Evolutionary conservation across 1,139 yeast species (phyloP).

Genomic region (Kodamaea anthophila): DNA sequence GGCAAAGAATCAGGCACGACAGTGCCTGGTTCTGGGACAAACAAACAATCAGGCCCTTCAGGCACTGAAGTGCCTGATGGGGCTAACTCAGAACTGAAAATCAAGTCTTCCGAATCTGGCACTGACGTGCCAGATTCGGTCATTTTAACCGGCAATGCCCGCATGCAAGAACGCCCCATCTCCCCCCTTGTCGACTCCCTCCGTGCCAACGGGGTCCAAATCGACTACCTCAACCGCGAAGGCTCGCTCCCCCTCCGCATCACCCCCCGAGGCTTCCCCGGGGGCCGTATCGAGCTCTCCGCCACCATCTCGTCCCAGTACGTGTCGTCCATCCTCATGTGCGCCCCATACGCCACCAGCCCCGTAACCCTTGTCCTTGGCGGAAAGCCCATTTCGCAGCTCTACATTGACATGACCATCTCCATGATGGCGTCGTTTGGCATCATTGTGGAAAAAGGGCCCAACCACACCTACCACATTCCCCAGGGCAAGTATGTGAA

Average conservation of each 20-base stretch:
- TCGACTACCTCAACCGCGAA: slow-evolving; percentile 61
- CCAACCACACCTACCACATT: slow-evolving; percentile 77
- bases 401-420: slow-evolving; percentile 95
- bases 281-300: slow-evolving; percentile 89
- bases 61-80: too few relatives aligned
- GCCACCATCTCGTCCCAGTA: slow-evolving; percentile 97
- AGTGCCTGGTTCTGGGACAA: slow-evolving; percentile 27
- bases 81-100: too few relatives aligned
- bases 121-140: slow-evolving; percentile 21
- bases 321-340: slow-evolving; percentile 92
- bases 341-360: slow-evolving; percentile 90
- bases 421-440: slow-evolving; percentile 94
- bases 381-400: slow-evolving; percentile 93
- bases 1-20: too few relatives aligned
- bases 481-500: slow-evolving; percentile 78
- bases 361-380: slow-evolving; percentile 89
- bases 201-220: slow-evolving; percentile 66
- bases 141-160: slow-evolving; percentile 82
- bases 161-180: slow-evolving; percentile 98
- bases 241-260: slow-evolving; percentile 88
- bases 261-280: slow-evolving; percentile 62
- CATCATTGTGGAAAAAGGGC: slow-evolving; percentile 63
- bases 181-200: slow-evolving; percentile 95
- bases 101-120: background rate
- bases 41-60: too few relatives aligned